Evolutionary conservation across 371 early-diverging fungal genomes (phyloP).

Genomic region (Lichtheimia corymbifera): DNA sequence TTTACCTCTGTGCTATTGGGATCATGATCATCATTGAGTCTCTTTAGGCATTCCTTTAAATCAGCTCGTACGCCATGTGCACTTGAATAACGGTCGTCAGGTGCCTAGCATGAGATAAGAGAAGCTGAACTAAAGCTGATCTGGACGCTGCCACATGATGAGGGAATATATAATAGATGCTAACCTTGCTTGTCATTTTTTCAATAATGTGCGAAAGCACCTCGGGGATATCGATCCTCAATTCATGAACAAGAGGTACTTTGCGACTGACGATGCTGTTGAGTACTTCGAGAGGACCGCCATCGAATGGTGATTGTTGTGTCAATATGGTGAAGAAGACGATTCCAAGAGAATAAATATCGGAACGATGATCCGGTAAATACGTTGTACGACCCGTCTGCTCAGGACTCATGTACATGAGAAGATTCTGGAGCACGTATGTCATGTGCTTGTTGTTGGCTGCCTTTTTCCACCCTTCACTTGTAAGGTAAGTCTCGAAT

Average conservation of each 20-base stretch:
- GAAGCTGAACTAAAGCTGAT: neutral
- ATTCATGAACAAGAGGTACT: slow-evolving; percentile 42
- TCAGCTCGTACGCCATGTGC: slow-evolving; percentile 59
- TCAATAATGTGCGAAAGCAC: slow-evolving; percentile 50
- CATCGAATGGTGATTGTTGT: slow-evolving; percentile 49
- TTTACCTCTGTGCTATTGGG: too few relatives aligned
- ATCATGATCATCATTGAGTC: neutral
- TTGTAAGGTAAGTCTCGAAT: slow-evolving; percentile 41
- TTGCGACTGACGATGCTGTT: slow-evolving; percentile 53
- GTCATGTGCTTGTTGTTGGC: slow-evolving; percentile 32
- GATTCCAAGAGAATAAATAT: slow-evolving; percentile 58
- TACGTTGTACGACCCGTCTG: slow-evolving; percentile 62
- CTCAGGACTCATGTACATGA: slow-evolving; percentile 51
- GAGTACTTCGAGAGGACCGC: slow-evolving; percentile 54
- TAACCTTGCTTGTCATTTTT: slow-evolving; percentile 61
- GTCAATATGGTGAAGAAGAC: slow-evolving; percentile 56
- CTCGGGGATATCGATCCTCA: slow-evolving; percentile 53
- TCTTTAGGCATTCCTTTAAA: slow-evolving; percentile 45
- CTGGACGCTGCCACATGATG: neutral
- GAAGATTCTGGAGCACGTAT: neutral
- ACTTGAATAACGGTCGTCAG: slow-evolving; percentile 56
- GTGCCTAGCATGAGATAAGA: slow-evolving; percentile 37
- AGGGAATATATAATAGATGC: neutral
- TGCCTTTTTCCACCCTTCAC: slow-evolving; percentile 46
- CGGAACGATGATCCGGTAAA: slow-evolving; percentile 57